Evolutionary conservation across 2,329 filamentous ascomycete genomes (phyloP), one percentile per base, ranked within the genome.

Genomic region (Aspergillus luchuensis): DNA sequence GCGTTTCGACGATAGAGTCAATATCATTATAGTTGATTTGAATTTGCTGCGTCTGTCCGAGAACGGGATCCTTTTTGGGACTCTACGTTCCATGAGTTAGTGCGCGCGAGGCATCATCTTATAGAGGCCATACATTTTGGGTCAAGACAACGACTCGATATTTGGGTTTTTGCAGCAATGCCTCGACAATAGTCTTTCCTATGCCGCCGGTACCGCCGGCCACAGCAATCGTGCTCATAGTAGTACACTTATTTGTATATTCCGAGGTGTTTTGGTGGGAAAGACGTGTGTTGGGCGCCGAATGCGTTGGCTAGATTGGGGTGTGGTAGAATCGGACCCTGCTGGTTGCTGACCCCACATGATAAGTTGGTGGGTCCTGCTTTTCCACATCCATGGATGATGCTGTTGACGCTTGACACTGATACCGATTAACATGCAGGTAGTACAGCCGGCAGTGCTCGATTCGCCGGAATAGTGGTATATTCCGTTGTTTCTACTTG

Each of bases 181-280:
- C 77, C 17, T 84, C 80, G 19, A 83, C 77, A 30, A 84, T 72
- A 1, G 80, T 76, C 17, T 74, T 76, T 11, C 81, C 81, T 1
- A 83, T 69, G n/a, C 71, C 72, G 23, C 81, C 80, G 0, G 77
- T 79, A 13, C 81, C 81, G 52, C 81, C 81, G 5, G 79, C 78
- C 15, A 84, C 75, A 53, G 79, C 81, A 41, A 84, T 71, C 19
- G 76, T 68, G 13, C 72, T 66, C 79, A 80, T 81, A 4, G 33
- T 61, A 33, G 15, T 51, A 23, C 5, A 25, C 7, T 10, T 17
- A 8, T 21, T 17, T 21, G 23, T 43, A 28, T 38, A 23, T 15
- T 3, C 8, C 7, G 13, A 19, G 4, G 19, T 21, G 7, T 55
- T 5, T 10, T 23, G 50, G 28, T 15, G n/a, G 19, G 11, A 25